Base-by-base conservation (phyloP, 164 flowering plant genomes). In the Brasenia schreberi region DNA sequence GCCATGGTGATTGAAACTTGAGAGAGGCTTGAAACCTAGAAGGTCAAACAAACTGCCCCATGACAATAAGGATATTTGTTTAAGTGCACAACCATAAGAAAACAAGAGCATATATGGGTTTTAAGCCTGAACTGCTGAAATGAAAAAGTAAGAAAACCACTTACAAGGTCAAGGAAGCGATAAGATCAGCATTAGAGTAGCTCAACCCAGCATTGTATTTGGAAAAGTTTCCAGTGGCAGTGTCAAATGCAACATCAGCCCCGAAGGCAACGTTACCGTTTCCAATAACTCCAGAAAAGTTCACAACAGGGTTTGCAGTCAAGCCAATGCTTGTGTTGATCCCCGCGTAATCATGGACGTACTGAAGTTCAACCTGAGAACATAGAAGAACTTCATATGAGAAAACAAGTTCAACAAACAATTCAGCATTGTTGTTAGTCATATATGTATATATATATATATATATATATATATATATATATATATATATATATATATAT, bases 281-380 rank as follows among this genome's bases (percentile, higher is more conserved):
- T 44, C 96, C 96, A 39, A 83, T 65, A 10, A 87, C 92, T 64
- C 87, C 88, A 52, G 90, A 77, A 70, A 87, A 87, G 78, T 84
- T 87, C 43, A 89, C 81, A 65, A 82, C 56, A 0, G 96, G 96
- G 65, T 76, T 89, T 17, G 90, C 85, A 64, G 88, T 82, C 78
- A 89, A 70, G 33, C 96, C 96, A 76, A 89, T 73, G 75, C 91
- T 78, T 12, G 91, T 80, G 72, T 75, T 81, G 69, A 89, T 81
- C 62, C 92, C 92, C 63, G 84, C 86, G 76, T 87, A 77, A 59
- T 89, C 92, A 74, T 87, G 88, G 70, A 76, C 71, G 74, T 85
- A 89, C 70, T 85, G 92, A 43, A 89, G 81, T 71, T 89, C 96
- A 66, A 80, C 81, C 96, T 72, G 65, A 1, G 4, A 1, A 1